phyloP scores from a whole-genome alignment of 306 rosid species.

The Phaseolus lunatus region DNA sequence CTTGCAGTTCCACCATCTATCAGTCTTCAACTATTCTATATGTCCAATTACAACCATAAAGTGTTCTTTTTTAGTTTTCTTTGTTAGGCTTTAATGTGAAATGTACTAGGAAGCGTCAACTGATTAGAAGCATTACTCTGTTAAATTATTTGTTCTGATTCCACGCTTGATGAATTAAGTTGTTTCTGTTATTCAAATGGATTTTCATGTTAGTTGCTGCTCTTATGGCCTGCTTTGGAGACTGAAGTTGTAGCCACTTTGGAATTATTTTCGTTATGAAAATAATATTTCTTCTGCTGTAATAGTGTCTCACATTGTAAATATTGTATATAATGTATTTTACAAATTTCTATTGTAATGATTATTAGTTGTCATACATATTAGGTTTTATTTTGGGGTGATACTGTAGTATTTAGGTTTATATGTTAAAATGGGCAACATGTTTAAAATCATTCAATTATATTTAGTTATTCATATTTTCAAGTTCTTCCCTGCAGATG shows the following conservation, averaged over 20 bases:
- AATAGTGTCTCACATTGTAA: neutral
- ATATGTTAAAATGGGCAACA: neutral
- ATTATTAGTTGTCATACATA: neutral
- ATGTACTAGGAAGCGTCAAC: constrained; percentile 24
- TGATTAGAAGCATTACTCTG: constrained; percentile 23
- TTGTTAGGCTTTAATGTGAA: constrained; percentile 30
- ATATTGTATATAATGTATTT: neutral
- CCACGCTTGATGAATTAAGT: constrained; percentile 26
- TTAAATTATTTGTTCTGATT: constrained; percentile 22
- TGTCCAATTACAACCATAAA: constrained; percentile 8
- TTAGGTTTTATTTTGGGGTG: neutral
- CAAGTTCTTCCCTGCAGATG: constrained; percentile 63
- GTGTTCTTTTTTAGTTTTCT: constrained; percentile 32
- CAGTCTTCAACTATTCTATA: constrained; percentile 13
- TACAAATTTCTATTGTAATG: neutral
- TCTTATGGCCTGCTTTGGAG: constrained; percentile 35
- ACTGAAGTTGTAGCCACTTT: constrained; percentile 11
- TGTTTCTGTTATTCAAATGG: constrained; percentile 39
- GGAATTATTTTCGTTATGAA: constrained; percentile 22
- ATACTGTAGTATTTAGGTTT: neutral
- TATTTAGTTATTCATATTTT: constrained; percentile 13
- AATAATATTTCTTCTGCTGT: constrained; percentile 22
- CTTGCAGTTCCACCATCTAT: constrained; percentile 18
- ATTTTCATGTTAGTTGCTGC: constrained; percentile 25
- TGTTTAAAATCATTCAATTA: neutral